Evolutionary conservation across 1,284 basidiomycete species (phyloP), one percentile per base, ranked within the genome.

Genomic region (Ceratobasidium sp.): DNA sequence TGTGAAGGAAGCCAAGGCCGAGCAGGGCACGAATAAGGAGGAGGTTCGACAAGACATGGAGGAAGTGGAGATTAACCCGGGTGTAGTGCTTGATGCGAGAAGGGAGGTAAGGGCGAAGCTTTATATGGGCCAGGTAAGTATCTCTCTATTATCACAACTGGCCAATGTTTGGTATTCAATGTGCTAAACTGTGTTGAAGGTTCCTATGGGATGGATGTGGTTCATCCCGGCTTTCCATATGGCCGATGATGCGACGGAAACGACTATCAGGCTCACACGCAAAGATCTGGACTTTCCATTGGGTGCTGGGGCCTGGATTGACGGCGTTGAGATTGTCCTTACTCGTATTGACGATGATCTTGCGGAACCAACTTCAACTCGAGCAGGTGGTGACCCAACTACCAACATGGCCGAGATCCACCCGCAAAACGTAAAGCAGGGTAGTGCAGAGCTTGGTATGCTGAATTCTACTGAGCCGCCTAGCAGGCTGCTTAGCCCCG

Each of bases 131-230:
- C 89, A 92, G 87, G 92, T 92, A 80, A 79, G 87, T 75, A 20
- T 18, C 58, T 77, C 28, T 53, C 33, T 33, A 33, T 33, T 46
- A 33, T 2, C 42, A 15, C 20, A 9, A 51, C 13, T 33, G 60
- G 20, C 18, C 33, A 39, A 61, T 20, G 28, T 40, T 15, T 49
- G 40, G 66, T 20, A 51, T 49, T 49, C 23, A 68, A 23, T 49
- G 10, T 28, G 42, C 64, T 53, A 39, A 26, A 28, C 28, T 20
- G 44, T 10, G 26, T 15, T 46, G 7, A 83, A 94, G 88, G 87
- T 94, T 0, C 91, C 93, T 81, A 90, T 96, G 84, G 91, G 93
- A 39, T 96, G 94, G 94, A 84, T 91, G 73, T 95, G 94, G 95
- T 88, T 95, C 82, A 90, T 96, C 79, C 95, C 95, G 0, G 88